Evolutionary conservation across 768 basidiomycete genomes (phyloP), one percentile per base, ranked within the genome.

Genomic region (Coprinopsis marcescibilis): DNA sequence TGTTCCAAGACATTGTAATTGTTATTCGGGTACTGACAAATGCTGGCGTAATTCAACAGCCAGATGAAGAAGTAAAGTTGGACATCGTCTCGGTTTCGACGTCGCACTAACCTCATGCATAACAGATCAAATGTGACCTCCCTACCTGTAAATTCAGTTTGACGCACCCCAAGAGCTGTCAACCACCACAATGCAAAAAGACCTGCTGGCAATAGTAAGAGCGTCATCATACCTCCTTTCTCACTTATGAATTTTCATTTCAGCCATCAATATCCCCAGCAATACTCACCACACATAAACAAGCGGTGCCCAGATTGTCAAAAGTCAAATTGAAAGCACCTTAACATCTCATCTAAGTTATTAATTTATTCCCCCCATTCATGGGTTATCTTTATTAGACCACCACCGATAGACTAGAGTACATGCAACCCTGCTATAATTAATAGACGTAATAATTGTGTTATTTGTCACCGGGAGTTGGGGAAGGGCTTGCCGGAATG

Each of bases 201-300:
- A 72, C 70, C 47, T 85, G 83, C 60, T 83, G 82, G 80, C 83
- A 85, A 62, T 83, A 85, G 82, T 84, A 62, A 55, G 82, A 67
- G 45, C 46, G 45, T n/a, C 34, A 41, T 35, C 13, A 27, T 32
- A 30, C 20, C 43, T 30, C 55, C 56, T 50, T 55, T 46, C 15
- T 48, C 54, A 60, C 60, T 50, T 58, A 49, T 56, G 51, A 13
- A 55, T 39, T 25, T 34, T 7, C 14, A 14, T 7, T 13, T n/a
- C 57, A 83, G 80, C 53, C 79, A 65, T 35, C 78, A 82, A 57
- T 81, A 69, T 52, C 80, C 81, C 20, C 78, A 86, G 54, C 82
- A 82, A 57, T 85, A 84, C 58, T 73, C 79, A 21, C 83, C 81
- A 4, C 75, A 81, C 52, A 71, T 83, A 60, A 73, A 82, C 54